Evolutionary conservation across 371 early-diverging fungal species (phyloP), one percentile per base, ranked within the genome.

Genomic region (Apophysomyces sp.): DNA sequence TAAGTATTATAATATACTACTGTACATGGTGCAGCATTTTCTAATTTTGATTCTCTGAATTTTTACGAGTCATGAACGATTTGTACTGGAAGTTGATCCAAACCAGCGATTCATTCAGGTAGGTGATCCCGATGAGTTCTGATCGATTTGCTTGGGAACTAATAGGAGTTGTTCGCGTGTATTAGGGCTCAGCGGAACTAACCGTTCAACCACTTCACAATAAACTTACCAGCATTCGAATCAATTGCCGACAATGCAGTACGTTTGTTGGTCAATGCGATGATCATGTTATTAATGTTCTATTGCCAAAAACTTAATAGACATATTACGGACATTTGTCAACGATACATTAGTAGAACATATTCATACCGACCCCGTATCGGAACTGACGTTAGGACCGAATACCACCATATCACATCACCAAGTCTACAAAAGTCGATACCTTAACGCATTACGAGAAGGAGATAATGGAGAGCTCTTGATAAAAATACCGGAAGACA

Each of bases 221-320:
- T 30, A 81, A 81, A 55, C 60, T 89, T 9, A 57, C 66, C 18
- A 66, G 56, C 7, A 60, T 88, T 30, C 75, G 76, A 36, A 72
- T 89, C 57, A 87, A 89, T 62, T 82, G 83, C 60, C 81, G 88
- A 16, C 89, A 87, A 62, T 78, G 80, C 72, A 74, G 89, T 88
- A 85, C 24, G 79, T 59, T 51, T 57, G 11, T 11, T 32, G n/a
- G 15, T 53, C 52, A 27, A 15, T 32, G 34, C n/a, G 15, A 55
- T 55, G 44, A 61, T 18, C 24, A 18, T n/a, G 55, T 27, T 16
- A 24, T 30, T 36, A 41, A 30, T 16, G 12, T 34, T 13, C 13
- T 8, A n/a, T 18, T 44, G 24, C 21, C 44, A 21, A 21, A 18
- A 34, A 2, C 34, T 44, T 44, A 11, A 11, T 74, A 92, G 92